These are phyloP conservation scores for Triticum urartu DNA, from an alignment of 176 grass and related monocot species.

Conservation along the genomic window DNA sequence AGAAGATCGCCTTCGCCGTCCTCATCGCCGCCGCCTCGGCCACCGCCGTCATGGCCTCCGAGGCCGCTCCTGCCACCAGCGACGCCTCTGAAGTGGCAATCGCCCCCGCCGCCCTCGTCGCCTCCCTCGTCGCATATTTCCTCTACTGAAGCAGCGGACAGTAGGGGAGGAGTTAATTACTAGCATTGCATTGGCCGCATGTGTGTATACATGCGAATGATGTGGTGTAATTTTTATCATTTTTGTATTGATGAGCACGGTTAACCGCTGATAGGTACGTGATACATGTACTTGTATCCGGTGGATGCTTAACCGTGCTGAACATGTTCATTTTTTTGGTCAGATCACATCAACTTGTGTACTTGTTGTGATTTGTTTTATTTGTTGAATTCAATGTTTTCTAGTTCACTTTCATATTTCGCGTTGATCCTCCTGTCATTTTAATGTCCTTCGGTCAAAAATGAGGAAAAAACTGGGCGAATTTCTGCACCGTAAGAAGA, in stretches of 20 bases:
- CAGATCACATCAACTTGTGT: neutral
- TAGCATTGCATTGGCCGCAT: neutral
- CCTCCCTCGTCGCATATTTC: neutral
- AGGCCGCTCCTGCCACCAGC: neutral
- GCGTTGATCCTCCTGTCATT: neutral
- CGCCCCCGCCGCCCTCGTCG: neutral
- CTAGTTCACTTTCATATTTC: neutral
- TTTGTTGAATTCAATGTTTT: neutral
- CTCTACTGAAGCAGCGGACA: slow-evolving; percentile 12
- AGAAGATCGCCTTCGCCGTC: slow-evolving; percentile 21
- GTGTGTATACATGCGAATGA: neutral
- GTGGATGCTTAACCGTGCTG: neutral
- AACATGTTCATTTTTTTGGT: neutral
- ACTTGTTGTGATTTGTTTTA: neutral
- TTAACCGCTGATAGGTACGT: neutral
- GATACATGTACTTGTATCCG: neutral
- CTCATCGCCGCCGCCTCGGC: neutral
- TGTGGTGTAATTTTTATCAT: neutral
- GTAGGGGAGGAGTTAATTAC: neutral
- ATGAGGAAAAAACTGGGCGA: neutral
- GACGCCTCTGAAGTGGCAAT: neutral
- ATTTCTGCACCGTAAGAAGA: too few species aligned
- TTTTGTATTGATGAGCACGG: neutral
- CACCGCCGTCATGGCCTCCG: neutral
- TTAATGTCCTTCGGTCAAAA: neutral